Evolutionary conservation across 192 early-diverging fungal species (phyloP), one percentile per base, ranked within the genome.

Genomic region (Dimargaris xerosporica): DNA sequence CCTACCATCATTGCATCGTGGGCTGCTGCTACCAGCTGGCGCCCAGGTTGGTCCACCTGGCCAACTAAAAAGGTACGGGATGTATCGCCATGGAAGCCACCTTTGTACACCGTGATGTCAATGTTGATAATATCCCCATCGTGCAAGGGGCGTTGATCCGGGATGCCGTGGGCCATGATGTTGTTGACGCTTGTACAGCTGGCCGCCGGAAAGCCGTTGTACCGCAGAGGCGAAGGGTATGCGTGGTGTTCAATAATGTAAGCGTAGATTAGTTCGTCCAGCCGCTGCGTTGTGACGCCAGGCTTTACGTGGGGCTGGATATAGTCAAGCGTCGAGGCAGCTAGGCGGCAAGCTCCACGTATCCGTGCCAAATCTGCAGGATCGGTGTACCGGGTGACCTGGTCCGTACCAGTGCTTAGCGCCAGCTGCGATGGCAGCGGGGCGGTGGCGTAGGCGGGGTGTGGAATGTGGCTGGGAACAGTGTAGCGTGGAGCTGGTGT

Each of bases 171-270:
- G 0, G 84, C 86, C 59, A 91, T 84, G 39, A 91, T 76, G 72
- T 91, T 91, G 73, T 90, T 90, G 53, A 90, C 68, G 64, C 84
- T 86, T 19, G 87, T 91, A 69, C 89, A 91, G 5, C 88, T 69
- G 9, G 87, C 80, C 56, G 73, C 74, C 17, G 89, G 87, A 64
- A 85, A 91, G 0, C 85, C 83, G 66, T 77, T 68, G 69, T 91
- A 90, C 64, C 81, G 78, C 12, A 91, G 73, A n/a, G 87, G 87
- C 28, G 85, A 87, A 25, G 88, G 86, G 51, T 89, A 90, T 1
- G 82, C 90, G 25, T 66, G 69, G 16, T 68, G 61, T 5, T 46
- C 44, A 21, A 86, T 53, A 45, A 88, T 80, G 25, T 69, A 73
- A 23, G 62, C 69, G 65, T 89, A 84, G 13, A 88, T 46, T 17